Base-by-base conservation (phyloP, 2,329 filamentous ascomycete species). In the Cryphonectria naterciae region DNA sequence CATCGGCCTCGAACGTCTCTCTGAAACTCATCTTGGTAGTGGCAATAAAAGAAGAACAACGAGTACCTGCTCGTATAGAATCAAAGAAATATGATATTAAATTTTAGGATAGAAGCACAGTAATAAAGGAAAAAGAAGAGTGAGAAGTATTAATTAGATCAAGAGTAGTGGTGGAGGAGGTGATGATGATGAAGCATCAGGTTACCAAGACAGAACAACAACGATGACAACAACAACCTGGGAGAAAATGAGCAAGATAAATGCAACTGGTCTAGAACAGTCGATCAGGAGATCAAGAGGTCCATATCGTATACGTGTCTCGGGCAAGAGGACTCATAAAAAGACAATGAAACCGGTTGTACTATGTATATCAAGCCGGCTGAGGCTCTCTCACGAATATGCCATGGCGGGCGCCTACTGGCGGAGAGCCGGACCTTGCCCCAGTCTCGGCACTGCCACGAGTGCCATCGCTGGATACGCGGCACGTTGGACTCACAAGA, bases 351-450 rank as follows among this genome's bases (percentile, higher is more conserved):
- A 22, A 61, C 35, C 19, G 58, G 58, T 19, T 39, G 15, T 25
- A 61, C 32, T 61, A 32, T 49, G 52, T 56, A 58, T 58, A 58
- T 58, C 25, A 32, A 32, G 58, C 19, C 39, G 19, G 32, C 11
- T 61, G 58, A 61, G 22, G 35, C 58, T 39, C 19, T 39, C 58
- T 19, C 32, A 19, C 19, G 32, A 39, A 25, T 22, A 22, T 37
- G 58, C 58, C 54, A 58, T n/a, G 58, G 35, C 58, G 58, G 35
- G 58, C 58, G 58, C 58, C 58, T 61, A 39, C 58, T 61, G 58
- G 58, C 58, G 35, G 32, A 61, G 32, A 61, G 58, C 35, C 28
- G 19, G 32, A 10, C 35, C 35, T 19, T 17, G 58, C 35, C 35
- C 35, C 58, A 37, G 58, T 39, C 28, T 37, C 58, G 22, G 58